Conservation (phyloP, 2,329 filamentous ascomycete species). For the Alternaria panax region DNA sequence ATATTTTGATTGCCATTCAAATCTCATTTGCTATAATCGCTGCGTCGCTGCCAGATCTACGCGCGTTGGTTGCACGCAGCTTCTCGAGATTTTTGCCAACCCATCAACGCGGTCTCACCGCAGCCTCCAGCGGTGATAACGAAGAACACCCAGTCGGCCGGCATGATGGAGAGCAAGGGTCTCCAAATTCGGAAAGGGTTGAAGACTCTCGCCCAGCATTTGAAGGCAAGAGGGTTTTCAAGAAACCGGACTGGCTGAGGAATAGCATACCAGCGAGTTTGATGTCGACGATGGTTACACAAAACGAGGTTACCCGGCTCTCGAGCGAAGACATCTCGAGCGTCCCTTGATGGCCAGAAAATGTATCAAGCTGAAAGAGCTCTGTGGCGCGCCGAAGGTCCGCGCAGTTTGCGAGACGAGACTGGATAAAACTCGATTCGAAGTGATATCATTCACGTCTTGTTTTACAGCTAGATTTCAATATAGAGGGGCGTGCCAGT, state of each 20-base stretch:
- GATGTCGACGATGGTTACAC: slow-evolving; percentile 28
- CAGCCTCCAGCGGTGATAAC: slow-evolving; percentile 2
- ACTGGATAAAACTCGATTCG: not conserved
- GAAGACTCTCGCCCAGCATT: not conserved
- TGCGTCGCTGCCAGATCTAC: slow-evolving; percentile 36
- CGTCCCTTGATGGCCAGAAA: not conserved
- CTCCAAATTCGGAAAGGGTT: not conserved
- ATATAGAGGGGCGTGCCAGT: not conserved
- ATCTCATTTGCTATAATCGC: slow-evolving; percentile 37
- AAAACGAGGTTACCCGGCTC: slow-evolving; percentile 9
- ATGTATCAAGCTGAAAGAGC: not conserved
- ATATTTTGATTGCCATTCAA: slow-evolving; percentile 37
- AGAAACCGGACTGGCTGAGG: slow-evolving; percentile 35
- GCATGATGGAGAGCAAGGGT: slow-evolving; percentile 13
- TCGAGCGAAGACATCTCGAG: not conserved
- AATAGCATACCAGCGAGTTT: slow-evolving; percentile 27
- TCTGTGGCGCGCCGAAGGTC: not conserved
- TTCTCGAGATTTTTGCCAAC: slow-evolving; percentile 33
- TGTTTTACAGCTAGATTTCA: not conserved
- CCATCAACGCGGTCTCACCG: slow-evolving; percentile 31
- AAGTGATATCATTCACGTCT: not conserved
- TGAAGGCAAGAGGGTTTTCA: slow-evolving; percentile 11
- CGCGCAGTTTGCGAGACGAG: not conserved
- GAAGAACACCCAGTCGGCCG: not conserved
- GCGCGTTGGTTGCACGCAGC: slow-evolving; percentile 29